Evolutionary conservation across 768 basidiomycete genomes (phyloP).

Genomic region (Suillus tomentosus): DNA sequence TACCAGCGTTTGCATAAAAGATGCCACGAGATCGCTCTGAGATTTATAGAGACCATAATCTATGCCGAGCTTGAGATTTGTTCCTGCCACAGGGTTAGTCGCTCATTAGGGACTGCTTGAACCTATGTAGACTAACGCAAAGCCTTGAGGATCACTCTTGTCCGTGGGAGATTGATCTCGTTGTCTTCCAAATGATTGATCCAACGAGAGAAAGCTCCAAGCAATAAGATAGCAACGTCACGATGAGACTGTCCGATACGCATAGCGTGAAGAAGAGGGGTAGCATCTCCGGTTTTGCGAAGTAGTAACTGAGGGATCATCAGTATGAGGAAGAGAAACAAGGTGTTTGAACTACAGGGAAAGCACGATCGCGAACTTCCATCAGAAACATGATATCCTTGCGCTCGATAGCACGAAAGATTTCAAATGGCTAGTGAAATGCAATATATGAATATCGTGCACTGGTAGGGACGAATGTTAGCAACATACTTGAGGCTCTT

Average conservation of each 20-base stretch:
- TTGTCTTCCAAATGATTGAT: constrained; percentile 86
- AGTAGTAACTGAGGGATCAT: constrained; percentile 60
- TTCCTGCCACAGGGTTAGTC: constrained; percentile 68
- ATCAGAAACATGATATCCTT: constrained; percentile 83
- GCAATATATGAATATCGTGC: background rate
- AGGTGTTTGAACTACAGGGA: constrained; percentile 57
- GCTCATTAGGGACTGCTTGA: constrained; percentile 45
- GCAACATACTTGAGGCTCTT: constrained; percentile 51
- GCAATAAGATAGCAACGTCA: constrained; percentile 83
- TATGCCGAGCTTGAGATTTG: constrained; percentile 90
- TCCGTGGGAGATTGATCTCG: constrained; percentile 69
- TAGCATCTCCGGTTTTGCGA: constrained; percentile 82
- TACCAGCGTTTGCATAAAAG: constrained; percentile 90
- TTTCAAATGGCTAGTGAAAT: constrained; percentile 52
- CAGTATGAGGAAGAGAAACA: constrained; percentile 2
- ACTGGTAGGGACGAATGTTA: background rate
- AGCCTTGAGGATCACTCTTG: constrained; percentile 73
- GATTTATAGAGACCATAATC: constrained; percentile 82
- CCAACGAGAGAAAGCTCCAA: constrained; percentile 91
- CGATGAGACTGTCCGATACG: constrained; percentile 71
- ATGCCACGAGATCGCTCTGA: constrained; percentile 84
- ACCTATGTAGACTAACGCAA: constrained; percentile 67
- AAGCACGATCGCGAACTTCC: constrained; percentile 80
- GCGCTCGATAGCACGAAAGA: constrained; percentile 82
- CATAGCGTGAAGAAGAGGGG: constrained; percentile 91